These are phyloP conservation scores for Carex myosuroides DNA, from an alignment of 176 grass and related monocot species.

Conservation along the genomic window DNA sequence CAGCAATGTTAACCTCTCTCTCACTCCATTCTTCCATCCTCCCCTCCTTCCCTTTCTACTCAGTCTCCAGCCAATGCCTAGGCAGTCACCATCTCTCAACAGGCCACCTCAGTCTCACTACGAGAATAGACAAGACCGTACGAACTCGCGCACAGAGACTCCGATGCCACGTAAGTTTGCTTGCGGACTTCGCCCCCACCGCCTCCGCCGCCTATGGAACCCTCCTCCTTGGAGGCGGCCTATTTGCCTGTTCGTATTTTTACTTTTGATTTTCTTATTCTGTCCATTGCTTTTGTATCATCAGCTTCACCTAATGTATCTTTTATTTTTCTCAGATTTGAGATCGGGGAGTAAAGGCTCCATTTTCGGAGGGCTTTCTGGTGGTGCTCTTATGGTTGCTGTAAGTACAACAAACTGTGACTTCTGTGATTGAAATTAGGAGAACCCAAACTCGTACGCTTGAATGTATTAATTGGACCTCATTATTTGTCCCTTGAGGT, in stretches of 20 bases:
- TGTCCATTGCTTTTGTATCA: background rate
- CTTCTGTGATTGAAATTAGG: background rate
- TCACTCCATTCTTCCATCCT: constrained; percentile 3
- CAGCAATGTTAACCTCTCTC: background rate
- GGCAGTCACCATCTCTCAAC: background rate
- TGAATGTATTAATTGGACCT: background rate
- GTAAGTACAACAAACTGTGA: constrained; percentile 36
- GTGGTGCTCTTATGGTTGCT: constrained; percentile 66
- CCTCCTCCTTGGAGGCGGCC: constrained; percentile 65
- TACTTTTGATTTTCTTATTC: background rate
- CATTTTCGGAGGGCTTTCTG: constrained; percentile 66
- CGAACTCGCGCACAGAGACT: background rate
- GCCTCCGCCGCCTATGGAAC: constrained; percentile 48
- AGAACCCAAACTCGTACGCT: background rate
- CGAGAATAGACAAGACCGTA: background rate
- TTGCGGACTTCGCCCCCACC: constrained; percentile 45
- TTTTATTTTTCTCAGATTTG: constrained; percentile 39
- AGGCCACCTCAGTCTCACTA: background rate
- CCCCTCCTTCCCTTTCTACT: background rate
- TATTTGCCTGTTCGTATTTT: constrained; percentile 53
- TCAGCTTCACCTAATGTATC: background rate
- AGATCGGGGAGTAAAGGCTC: constrained; percentile 80
- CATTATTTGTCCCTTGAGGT: background rate
- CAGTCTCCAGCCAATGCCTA: background rate
- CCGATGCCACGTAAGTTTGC: constrained; percentile 33